Base-by-base conservation (phyloP, 495 filamentous ascomycete species). In the Tuber umbilicatum region DNA sequence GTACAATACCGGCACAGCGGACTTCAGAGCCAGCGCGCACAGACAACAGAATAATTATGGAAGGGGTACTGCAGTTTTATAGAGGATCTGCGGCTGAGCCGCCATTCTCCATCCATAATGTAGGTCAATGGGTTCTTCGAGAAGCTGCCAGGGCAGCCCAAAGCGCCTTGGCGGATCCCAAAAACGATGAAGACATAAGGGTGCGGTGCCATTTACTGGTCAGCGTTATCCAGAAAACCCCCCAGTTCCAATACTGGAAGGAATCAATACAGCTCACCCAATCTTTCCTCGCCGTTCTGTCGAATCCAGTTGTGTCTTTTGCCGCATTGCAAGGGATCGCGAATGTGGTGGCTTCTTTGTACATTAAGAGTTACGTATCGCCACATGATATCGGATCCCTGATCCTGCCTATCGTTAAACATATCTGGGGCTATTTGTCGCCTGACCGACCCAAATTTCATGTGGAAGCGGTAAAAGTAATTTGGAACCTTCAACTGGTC, bases 381-480 rank as follows among this genome's bases (percentile, higher is more conserved):
- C 55, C 80, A 23, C 74, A 73, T 40, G 70, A 64, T 60, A 83
- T 93, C 10, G 89, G 89, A 42, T 86, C 89, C 37, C 82, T 94
- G 27, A 88, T 94, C 27, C 86, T 90, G 17, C 78, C 81, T 85
- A 87, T 97, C 31, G 89, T 95, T 21, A 86, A 85, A 21, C 86
- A 89, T 74, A 85, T 94, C 0, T 98, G 94, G 94, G 77, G 84
- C 38, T 94, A 91, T 81, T 85, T 97, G 45, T 92, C 93, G 0
- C 90, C 92, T 37, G 84, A 90, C 31, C 90, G 90, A 73, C 94
- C 93, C 0, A 96, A 96, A 80, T 94, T 94, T 77, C 95, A 97
- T 82, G 93, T 98, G 37, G 94, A 98, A 83, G 89, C 93, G 45
- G 92, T 96, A 69, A 91, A 92, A 70, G 91, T 89, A 76, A 84